Percentiles rank a stretch among this genome's conserved stretches.
Evolutionary conservation across 2,329 filamentous ascomycete genomes (phyloP).

Genomic region (Leptosphaerulina australis): DNA sequence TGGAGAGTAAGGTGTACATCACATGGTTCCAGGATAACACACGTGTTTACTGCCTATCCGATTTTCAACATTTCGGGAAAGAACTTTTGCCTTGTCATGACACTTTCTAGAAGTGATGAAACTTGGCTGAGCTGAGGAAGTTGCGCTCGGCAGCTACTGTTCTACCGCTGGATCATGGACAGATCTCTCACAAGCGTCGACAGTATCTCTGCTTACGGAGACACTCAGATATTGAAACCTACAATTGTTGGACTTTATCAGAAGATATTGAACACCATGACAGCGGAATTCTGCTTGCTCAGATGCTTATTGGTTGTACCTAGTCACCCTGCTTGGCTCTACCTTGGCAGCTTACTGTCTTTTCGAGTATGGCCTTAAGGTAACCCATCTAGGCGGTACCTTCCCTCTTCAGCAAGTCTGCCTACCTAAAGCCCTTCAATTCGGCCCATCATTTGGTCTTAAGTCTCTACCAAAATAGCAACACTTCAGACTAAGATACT

Average conservation of each 20-base stretch:
- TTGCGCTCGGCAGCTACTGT: not conserved
- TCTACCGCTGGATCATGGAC: not conserved
- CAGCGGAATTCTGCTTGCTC: not conserved
- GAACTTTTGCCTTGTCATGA: not conserved
- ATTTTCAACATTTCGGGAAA: not conserved
- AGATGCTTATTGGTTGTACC: not conserved
- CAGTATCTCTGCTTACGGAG: not conserved
- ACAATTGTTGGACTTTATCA: not conserved
- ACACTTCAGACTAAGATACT: not conserved
- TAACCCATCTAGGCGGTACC: conserved; percentile 5
- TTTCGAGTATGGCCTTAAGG: not conserved
- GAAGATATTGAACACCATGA: not conserved
- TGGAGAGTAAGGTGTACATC: not conserved
- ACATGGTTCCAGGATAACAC: not conserved
- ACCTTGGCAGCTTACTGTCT: conserved; percentile 9
- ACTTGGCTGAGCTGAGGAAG: not conserved
- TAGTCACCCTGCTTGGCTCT: conserved; percentile 1
- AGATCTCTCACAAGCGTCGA: not conserved
- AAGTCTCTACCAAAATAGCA: not conserved
- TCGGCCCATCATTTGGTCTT: not conserved
- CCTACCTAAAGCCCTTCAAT: not conserved
- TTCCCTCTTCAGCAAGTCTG: not conserved
- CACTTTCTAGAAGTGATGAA: not conserved
- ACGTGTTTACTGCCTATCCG: not conserved
- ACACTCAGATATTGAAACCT: not conserved